Conservation (phyloP, 23 red algal genomes). For the Gracilaria domingensis region DNA sequence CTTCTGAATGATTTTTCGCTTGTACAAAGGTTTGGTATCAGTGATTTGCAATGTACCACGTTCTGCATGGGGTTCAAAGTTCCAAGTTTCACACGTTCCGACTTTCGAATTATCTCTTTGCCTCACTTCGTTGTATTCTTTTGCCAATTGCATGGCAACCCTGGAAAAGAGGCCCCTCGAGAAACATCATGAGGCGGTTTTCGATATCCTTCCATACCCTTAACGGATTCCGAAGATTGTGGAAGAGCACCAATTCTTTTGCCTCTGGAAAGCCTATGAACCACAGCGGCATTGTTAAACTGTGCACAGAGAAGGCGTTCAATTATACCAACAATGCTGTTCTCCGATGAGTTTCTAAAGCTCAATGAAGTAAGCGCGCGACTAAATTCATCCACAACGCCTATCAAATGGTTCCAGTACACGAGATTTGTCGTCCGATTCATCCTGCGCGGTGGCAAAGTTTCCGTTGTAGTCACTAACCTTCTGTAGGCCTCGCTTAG, state of each 20-base stretch:
- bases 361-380: not conserved
- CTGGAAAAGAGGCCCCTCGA: not conserved
- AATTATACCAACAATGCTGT: not conserved
- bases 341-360: conserved; percentile 5
- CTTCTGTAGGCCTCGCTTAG: not conserved
- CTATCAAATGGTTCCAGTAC: not conserved
- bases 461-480: not conserved
- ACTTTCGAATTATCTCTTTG: not conserved
- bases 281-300: conserved; percentile 7
- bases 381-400: not conserved
- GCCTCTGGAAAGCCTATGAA: not conserved
- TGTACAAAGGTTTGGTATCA: not conserved
- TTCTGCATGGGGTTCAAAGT: not conserved
- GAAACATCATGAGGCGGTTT: not conserved
- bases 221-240: not conserved
- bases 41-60: not conserved
- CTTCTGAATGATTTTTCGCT: not conserved
- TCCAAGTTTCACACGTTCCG: not conserved
- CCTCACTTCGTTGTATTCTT: not conserved
- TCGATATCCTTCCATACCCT: not conserved
- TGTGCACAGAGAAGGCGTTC: conserved; percentile 8
- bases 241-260: conserved; percentile 7
- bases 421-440: not conserved
- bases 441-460: not conserved
- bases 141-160: not conserved